phyloP scores from a whole-genome alignment of 768 basidiomycete genomes.

The Dentipellis fragilis region DNA sequence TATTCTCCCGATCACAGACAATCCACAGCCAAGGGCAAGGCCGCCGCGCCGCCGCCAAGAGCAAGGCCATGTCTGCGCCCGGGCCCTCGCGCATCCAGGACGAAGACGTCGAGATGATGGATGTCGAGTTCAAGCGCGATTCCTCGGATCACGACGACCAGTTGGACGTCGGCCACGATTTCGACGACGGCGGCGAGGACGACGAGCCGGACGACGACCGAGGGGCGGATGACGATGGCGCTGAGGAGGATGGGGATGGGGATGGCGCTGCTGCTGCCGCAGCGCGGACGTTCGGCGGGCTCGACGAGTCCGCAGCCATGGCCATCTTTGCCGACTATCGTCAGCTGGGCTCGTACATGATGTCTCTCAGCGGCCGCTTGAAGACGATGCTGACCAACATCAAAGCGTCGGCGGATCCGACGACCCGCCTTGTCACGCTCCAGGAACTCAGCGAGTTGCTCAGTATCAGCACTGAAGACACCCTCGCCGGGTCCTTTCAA shows the following conservation, averaged over 20 bases:
- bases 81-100: conserved; percentile 57
- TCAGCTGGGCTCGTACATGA: conserved; percentile 87
- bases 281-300: conserved; percentile 15
- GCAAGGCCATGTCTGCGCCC: conserved; percentile 44
- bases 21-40: conserved; percentile 25
- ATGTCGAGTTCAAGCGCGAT: conserved; percentile 45
- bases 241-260: conserved; percentile 24
- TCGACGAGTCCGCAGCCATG: conserved; percentile 65
- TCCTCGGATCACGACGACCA: conserved; percentile 38
- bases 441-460: conserved; percentile 93
- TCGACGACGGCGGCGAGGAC: conserved; percentile 39
- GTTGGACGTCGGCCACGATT: conserved; percentile 30
- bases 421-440: conserved; percentile 77
- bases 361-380: conserved; percentile 76
- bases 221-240: conserved; percentile 32
- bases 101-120: conserved; percentile 72
- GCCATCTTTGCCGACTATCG: conserved; percentile 84
- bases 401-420: conserved; percentile 75
- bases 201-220: conserved; percentile 27
- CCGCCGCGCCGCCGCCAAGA: conserved; percentile 35
- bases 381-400: conserved; percentile 88
- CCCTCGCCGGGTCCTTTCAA: conserved; percentile 90
- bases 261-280: conserved; percentile 23
- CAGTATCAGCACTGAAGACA: conserved; percentile 95
- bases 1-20: conserved; percentile 32